A percentile compares a stretch with the other conserved stretches of the same genome.
Conservation (phyloP, 495 filamentous ascomycete genomes). For the Talaromyces borbonicus region DNA sequence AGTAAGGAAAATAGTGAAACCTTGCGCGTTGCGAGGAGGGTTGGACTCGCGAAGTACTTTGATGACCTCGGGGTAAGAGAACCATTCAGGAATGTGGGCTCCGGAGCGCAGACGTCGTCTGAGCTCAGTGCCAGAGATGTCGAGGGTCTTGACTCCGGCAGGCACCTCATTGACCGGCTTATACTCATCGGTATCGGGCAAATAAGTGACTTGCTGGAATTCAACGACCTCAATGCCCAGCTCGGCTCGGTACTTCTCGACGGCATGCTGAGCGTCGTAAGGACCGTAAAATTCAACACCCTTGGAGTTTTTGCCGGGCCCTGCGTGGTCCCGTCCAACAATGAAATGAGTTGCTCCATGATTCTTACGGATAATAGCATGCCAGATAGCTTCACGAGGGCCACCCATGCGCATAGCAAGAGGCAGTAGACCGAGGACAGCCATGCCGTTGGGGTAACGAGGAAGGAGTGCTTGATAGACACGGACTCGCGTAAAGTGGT, state of each 20-base stretch:
- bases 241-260: conserved; percentile 93
- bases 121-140: conserved; percentile 95
- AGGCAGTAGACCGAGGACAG: conserved; percentile 88
- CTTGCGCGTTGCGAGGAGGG: conserved; percentile 77
- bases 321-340: conserved; percentile 94
- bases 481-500: conserved; percentile 98
- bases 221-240: conserved; percentile 97
- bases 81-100: conserved; percentile 95
- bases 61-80: conserved; percentile 98
- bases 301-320: conserved; percentile 92
- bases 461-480: conserved; percentile 96
- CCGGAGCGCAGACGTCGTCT: conserved; percentile 81
- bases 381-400: conserved; percentile 97
- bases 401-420: conserved; percentile 99
- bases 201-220: conserved; percentile 99
- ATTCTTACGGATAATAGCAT: conserved; percentile 99
- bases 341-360: conserved; percentile 99
- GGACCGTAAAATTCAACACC: conserved; percentile 96
- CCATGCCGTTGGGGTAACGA: conserved; percentile 98
- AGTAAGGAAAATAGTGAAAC: conserved; percentile 96
- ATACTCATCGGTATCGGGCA: conserved; percentile 95
- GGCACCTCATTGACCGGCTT: conserved; percentile 81
- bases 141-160: conserved; percentile 75
- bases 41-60: conserved; percentile 90
- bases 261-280: conserved; percentile 95